Conservation (phyloP, 768 basidiomycete genomes). For the Mycena galericulata region DNA sequence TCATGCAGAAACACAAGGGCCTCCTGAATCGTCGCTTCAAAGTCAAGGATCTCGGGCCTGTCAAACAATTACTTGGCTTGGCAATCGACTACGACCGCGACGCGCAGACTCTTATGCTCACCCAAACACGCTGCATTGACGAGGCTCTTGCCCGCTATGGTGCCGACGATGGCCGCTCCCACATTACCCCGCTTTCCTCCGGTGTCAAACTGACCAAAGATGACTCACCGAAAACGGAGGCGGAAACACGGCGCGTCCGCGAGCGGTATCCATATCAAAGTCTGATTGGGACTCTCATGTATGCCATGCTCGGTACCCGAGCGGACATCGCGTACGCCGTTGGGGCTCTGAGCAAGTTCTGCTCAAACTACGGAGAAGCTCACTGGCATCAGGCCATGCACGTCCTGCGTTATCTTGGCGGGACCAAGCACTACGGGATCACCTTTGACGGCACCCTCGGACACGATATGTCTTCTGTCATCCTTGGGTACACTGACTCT, state of each 20-base stretch:
- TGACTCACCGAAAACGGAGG: too few species aligned
- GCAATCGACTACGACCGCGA: slow-evolving; percentile 26
- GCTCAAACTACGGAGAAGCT: slow-evolving; percentile 24
- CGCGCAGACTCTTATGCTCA: slow-evolving; percentile 24
- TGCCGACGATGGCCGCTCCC: neutral
- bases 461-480: slow-evolving; percentile 1
- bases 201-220: too few species aligned
- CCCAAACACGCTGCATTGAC: slow-evolving; percentile 31
- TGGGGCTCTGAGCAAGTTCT: slow-evolving; percentile 46
- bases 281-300: slow-evolving; percentile 50
- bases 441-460: too few species aligned
- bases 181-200: slow-evolving; percentile 18
- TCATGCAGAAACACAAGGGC: slow-evolving; percentile 6
- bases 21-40: slow-evolving; percentile 33
- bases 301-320: too few species aligned
- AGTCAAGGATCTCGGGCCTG: slow-evolving; percentile 29
- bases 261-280: slow-evolving; percentile 32
- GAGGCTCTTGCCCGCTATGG: slow-evolving; percentile 1
- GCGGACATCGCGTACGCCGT: too few species aligned
- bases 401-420: too few species aligned
- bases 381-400: slow-evolving; percentile 48
- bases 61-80: slow-evolving; percentile 32
- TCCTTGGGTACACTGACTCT: slow-evolving; percentile 36
- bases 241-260: neutral
- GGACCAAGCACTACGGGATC: too few species aligned